Evolutionary conservation across 1,284 basidiomycete species (phyloP).

Genomic region (Moesziomyces parantarcticus): DNA sequence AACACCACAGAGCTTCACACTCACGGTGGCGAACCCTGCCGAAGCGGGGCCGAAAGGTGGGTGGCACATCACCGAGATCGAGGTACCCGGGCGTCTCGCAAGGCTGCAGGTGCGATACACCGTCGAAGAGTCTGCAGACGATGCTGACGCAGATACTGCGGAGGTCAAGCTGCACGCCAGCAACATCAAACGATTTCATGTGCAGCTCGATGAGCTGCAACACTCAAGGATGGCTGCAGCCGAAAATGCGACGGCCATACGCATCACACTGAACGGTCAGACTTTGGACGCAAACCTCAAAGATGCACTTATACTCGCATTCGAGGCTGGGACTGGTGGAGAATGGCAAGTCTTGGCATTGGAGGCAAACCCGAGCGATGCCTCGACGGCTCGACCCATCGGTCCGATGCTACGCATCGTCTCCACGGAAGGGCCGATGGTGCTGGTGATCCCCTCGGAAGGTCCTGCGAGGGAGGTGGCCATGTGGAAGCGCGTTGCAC

Average conservation of each 20-base stretch:
- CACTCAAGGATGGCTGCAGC: neutral
- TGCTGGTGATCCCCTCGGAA: slow-evolving; percentile 30
- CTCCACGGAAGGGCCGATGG: slow-evolving; percentile 22
- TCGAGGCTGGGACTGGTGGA: neutral
- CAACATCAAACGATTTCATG: slow-evolving; percentile 15
- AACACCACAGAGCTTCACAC: slow-evolving; percentile 71
- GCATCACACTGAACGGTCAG: slow-evolving; percentile 5
- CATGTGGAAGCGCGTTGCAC: slow-evolving; percentile 24
- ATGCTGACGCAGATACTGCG: neutral
- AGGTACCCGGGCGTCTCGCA: slow-evolving; percentile 72
- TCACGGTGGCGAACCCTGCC: slow-evolving; percentile 76
- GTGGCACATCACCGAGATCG: slow-evolving; percentile 74
- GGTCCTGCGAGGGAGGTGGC: slow-evolving; percentile 5
- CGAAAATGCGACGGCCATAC: slow-evolving; percentile 1
- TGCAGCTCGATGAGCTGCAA: slow-evolving; percentile 9
- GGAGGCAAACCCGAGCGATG: neutral
- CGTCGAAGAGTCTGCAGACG: neutral
- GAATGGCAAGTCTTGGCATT: slow-evolving; percentile 1
- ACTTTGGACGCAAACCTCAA: neutral
- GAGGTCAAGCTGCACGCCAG: slow-evolving; percentile 1
- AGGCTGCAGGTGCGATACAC: slow-evolving; percentile 30
- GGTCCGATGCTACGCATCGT: slow-evolving; percentile 40
- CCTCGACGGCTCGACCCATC: slow-evolving; percentile 17
- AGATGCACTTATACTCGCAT: neutral
- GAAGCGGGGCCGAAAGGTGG: slow-evolving; percentile 78